These are phyloP conservation scores for Boletus barrowsii DNA, from an alignment of 768 basidiomycete genomes.

Conservation along the genomic window DNA sequence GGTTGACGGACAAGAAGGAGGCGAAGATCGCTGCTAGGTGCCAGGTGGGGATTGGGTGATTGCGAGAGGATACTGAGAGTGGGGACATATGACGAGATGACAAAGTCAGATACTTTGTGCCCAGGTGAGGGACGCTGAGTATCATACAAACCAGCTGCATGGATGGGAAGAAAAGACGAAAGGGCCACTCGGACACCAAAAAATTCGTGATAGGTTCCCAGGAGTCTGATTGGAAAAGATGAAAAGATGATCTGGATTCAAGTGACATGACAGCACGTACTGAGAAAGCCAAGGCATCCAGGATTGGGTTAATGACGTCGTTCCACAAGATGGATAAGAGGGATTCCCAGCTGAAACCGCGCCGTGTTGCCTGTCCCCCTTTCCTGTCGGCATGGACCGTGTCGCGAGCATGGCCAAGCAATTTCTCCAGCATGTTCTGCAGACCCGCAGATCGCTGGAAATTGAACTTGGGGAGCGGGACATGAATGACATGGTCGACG, in stretches of 20 bases:
- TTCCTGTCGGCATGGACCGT: neutral
- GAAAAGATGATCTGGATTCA: no score
- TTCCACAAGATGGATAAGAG: slow-evolving; percentile 8
- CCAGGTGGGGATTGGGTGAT: neutral
- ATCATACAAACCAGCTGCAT: no score
- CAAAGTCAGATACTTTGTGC: no score
- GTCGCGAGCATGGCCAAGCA: neutral
- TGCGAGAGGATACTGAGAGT: neutral
- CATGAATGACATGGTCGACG: no score
- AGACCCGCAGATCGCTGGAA: neutral
- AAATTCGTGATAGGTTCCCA: no score
- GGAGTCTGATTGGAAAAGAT: neutral
- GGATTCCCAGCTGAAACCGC: neutral
- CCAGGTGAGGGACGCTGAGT: no score
- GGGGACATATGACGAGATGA: no score
- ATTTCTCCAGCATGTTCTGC: neutral
- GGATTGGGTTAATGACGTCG: neutral
- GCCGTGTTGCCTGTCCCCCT: neutral
- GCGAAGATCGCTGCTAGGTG: neutral
- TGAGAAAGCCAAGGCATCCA: slow-evolving; percentile 1
- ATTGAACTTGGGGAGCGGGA: no score
- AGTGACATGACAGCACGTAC: neutral
- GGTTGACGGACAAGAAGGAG: neutral
- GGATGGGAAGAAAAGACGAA: no score
- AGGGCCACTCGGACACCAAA: no score